Conservation (phyloP, 768 basidiomycete species). For the Suillus placidus region DNA sequence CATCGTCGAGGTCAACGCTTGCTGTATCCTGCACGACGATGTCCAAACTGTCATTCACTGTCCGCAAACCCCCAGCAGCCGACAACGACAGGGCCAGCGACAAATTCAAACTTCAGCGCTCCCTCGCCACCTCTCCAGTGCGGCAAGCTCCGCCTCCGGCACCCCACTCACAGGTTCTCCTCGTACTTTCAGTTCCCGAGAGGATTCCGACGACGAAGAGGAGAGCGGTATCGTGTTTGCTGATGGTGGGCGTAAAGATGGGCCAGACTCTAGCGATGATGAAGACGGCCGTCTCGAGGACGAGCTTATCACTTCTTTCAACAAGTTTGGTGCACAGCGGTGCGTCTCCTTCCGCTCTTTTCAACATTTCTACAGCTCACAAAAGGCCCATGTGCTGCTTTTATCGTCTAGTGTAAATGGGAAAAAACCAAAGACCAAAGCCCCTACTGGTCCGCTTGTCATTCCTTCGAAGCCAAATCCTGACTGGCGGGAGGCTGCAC, state of each 20-base stretch:
- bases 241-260: constrained; percentile 28
- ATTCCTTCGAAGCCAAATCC: constrained; percentile 86
- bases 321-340: constrained; percentile 80
- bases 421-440: constrained; percentile 39
- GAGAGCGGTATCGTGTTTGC: constrained; percentile 29
- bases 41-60: constrained; percentile 77
- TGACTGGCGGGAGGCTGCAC: constrained; percentile 86
- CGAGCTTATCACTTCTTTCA: constrained; percentile 72
- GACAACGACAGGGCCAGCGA: constrained; percentile 66
- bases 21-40: constrained; percentile 11
- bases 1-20: background rate
- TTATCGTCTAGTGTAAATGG: constrained; percentile 43
- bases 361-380: constrained; percentile 60
- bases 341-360: constrained; percentile 52
- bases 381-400: constrained; percentile 29
- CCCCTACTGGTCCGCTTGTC: constrained; percentile 65
- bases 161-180: constrained; percentile 65
- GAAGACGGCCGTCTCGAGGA: constrained; percentile 59
- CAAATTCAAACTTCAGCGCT: constrained; percentile 61
- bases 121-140: constrained; percentile 55
- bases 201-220: constrained; percentile 30
- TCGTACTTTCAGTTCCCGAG: constrained; percentile 26
- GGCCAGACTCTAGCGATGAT: constrained; percentile 55
- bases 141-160: constrained; percentile 45
- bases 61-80: constrained; percentile 73